These are phyloP conservation scores for Penicillium janthinellum DNA, from an alignment of 2,329 filamentous ascomycete species.

Conservation along the genomic window DNA sequence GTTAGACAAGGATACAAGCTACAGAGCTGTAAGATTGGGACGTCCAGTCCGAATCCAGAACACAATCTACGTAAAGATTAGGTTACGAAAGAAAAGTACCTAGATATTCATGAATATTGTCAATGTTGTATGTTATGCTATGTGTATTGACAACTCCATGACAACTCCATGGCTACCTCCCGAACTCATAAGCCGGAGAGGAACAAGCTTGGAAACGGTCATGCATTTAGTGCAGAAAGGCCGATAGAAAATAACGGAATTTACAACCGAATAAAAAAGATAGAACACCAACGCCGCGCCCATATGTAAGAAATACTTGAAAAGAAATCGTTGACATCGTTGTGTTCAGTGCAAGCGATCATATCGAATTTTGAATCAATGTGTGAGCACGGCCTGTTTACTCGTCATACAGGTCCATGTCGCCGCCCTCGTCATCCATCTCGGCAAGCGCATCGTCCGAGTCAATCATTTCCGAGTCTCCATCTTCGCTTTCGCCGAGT, in stretches of 20 bases:
- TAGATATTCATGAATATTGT: neutral
- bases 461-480: conserved; percentile 72
- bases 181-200: neutral
- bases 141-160: too few relatives aligned
- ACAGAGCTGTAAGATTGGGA: too few relatives aligned
- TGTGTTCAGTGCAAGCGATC: conserved; percentile 2
- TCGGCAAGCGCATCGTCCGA: conserved; percentile 76
- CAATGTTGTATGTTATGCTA: neutral
- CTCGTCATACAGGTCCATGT: conserved; percentile 65
- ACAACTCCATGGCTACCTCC: neutral
- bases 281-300: conserved; percentile 1
- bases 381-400: conserved; percentile 5
- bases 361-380: neutral
- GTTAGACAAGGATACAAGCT: too few relatives aligned
- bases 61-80: neutral
- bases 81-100: too few relatives aligned
- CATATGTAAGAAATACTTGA: neutral
- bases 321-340: neutral
- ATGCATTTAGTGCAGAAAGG: neutral
- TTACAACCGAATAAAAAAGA: neutral
- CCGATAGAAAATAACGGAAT: neutral
- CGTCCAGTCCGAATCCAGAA: too few relatives aligned
- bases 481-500: conserved; percentile 46
- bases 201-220: neutral
- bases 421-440: conserved; percentile 59